These are phyloP conservation scores for Entelexis paramagnoliae DNA, from an alignment of 1,139 yeast genomes.

Conservation along the genomic window DNA sequence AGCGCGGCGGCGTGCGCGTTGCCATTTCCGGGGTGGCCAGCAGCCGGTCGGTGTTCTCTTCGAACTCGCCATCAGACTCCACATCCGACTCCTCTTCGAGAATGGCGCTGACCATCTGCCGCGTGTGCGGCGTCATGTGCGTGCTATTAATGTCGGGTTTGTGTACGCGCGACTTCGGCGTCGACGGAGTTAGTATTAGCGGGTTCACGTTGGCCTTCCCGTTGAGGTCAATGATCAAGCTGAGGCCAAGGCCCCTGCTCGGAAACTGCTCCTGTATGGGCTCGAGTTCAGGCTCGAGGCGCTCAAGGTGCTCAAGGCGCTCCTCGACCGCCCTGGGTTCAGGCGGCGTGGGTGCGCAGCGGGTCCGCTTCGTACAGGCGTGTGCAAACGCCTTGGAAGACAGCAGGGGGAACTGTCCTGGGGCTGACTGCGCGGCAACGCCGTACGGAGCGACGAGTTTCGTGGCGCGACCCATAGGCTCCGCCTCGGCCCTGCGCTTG, in stretches of 20 bases:
- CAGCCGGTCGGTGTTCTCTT: neutral
- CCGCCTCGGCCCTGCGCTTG: neutral
- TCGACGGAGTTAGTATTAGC: neutral
- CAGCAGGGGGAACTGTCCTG: constrained; percentile 13
- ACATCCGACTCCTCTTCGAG: constrained; percentile 8
- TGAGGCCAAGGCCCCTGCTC: constrained; percentile 11
- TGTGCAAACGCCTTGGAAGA: constrained; percentile 13
- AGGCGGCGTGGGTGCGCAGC: neutral
- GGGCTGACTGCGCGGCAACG: too few relatives aligned
- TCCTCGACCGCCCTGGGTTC: neutral
- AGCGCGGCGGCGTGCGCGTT: constrained; percentile 18
- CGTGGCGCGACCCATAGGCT: neutral
- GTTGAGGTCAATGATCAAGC: constrained; percentile 10
- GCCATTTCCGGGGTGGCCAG: neutral
- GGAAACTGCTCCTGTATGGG: constrained; percentile 5
- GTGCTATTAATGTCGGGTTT: neutral
- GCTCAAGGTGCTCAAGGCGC: neutral
- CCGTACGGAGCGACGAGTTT: neutral
- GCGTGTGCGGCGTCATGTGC: constrained; percentile 4
- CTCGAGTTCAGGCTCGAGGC: constrained; percentile 1
- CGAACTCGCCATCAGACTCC: constrained; percentile 12
- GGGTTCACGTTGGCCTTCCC: constrained; percentile 10
- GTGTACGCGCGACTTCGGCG: neutral
- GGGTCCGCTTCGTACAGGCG: neutral
- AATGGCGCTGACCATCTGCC: neutral